A percentile compares a stretch with the other conserved stretches of the same genome.
Evolutionary conservation across 164 flowering plant genomes (phyloP).

Genomic region (Chloranthus sessilifolius): DNA sequence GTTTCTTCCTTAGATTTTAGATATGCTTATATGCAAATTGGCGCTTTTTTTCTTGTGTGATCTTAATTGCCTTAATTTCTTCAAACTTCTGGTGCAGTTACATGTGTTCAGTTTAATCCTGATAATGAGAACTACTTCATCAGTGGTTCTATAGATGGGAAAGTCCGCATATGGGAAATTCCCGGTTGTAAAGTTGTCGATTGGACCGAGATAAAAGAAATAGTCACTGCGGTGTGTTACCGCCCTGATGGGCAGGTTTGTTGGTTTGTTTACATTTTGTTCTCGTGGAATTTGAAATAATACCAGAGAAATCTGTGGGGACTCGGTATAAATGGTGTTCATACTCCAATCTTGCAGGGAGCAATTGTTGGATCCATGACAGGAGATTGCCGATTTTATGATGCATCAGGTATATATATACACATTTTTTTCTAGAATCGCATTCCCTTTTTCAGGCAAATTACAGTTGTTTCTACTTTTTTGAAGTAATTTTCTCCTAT

Average conservation of each 20-base stretch:
- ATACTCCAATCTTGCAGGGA: constrained; percentile 43
- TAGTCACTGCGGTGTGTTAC: constrained; percentile 79
- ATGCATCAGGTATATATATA: constrained; percentile 57
- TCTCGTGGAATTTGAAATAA: constrained; percentile 5
- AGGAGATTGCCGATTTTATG: constrained; percentile 67
- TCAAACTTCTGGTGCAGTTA: constrained; percentile 50
- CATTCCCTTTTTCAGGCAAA: constrained; percentile 2
- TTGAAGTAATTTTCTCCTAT: no score
- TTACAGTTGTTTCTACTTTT: neutral
- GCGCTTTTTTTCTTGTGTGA: neutral
- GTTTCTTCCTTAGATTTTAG: no score
- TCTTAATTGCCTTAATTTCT: constrained; percentile 5
- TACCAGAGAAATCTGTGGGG: neutral
- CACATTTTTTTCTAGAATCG: neutral
- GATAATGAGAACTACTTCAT: constrained; percentile 77
- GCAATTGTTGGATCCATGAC: constrained; percentile 66
- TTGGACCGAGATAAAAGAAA: constrained; percentile 74
- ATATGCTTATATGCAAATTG: no score
- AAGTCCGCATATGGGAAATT: constrained; percentile 84
- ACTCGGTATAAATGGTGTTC: constrained; percentile 1
- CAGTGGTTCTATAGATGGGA: constrained; percentile 94
- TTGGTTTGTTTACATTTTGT: neutral
- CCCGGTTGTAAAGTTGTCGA: constrained; percentile 64
- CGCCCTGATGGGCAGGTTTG: constrained; percentile 84
- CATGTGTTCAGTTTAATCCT: constrained; percentile 83